Evolutionary conservation across 495 filamentous ascomycete genomes (phyloP), one percentile per base, ranked within the genome.

Genomic region (Penicillium dipodomyicola): DNA sequence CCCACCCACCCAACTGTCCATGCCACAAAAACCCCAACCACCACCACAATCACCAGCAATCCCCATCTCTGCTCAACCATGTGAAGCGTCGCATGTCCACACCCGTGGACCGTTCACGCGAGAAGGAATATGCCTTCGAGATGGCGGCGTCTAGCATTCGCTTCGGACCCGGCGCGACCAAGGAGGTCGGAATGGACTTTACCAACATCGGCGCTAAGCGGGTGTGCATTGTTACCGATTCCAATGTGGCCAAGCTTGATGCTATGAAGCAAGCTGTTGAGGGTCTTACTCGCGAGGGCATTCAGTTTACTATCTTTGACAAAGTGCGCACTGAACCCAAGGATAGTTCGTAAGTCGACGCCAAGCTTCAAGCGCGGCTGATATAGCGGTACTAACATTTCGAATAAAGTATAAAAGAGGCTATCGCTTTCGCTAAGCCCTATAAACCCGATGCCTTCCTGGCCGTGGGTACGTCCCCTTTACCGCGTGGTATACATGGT

Each of bases 121-220:
- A 92, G 68, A 96, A 93, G 70, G 94, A 98, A 65, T 97, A 97
- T 76, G 94, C 94, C 35, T 98, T 98, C 67, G 93, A 98, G 73
- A 96, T 98, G 92, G 94, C 78, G 2, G 90, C 94, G 5, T 94
- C 90, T 1, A 89, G 85, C 42, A 96, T 98, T 66, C 87, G 95
- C 15, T 98, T 96, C 63, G 94, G 94, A 0, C 88, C 90, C 0
- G 94, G 94, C 4, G 86, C 84, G n/a, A 98, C 94, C 14, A 87
- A 88, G 69, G 94, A 98, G 73, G 92, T 97, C n/a, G 94, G 94
- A 57, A 98, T 98, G 94, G 94, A 98, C 72, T 87, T 98, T 63
- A 83, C 83, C 72, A 98, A 97, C 68, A 83, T 98, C 82, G 86
- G 87, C 15, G 83, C 86, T 2, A 89, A 89, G 74, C 84, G 85